A percentile compares a stretch with the other conserved stretches of the same genome.
Conservation (phyloP, 1,139 yeast genomes). For the Protomyces pachydermus region DNA sequence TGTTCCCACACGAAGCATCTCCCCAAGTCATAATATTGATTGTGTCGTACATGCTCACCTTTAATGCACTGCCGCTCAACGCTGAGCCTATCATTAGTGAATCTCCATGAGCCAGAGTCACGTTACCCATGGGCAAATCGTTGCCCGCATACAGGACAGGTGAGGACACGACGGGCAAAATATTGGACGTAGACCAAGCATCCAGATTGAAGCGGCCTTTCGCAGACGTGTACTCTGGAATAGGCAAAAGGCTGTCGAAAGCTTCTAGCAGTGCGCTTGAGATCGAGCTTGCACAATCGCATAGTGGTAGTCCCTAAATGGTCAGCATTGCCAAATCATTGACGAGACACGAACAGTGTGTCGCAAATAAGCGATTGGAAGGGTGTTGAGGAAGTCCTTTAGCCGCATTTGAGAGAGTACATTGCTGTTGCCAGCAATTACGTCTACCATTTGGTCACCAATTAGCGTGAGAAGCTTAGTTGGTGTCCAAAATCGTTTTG, state of each 20-base stretch:
- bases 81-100: background rate
- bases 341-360: no score
- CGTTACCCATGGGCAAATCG: background rate
- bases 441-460: slow-evolving; percentile 24
- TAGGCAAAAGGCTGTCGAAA: slow-evolving; percentile 31
- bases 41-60: slow-evolving; percentile 32
- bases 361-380: background rate
- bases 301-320: background rate
- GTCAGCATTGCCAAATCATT: background rate
- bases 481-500: slow-evolving; percentile 27
- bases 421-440: slow-evolving; percentile 8
- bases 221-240: slow-evolving; percentile 30
- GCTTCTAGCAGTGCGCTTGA: slow-evolving; percentile 26
- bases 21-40: slow-evolving; percentile 30
- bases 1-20: background rate
- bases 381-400: background rate
- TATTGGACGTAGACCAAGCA: slow-evolving; percentile 29
- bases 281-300: background rate
- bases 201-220: slow-evolving; percentile 30
- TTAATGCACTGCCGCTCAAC: slow-evolving; percentile 10
- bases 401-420: background rate
- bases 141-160: background rate
- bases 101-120: background rate
- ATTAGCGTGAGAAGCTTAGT: slow-evolving; percentile 18
- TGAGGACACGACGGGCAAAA: slow-evolving; percentile 2